A percentile compares a stretch with the other conserved stretches of the same genome.
These are phyloP conservation scores for Kalaharituber pfeilii DNA, from an alignment of 2,329 filamentous ascomycete species.

Conservation along the genomic window DNA sequence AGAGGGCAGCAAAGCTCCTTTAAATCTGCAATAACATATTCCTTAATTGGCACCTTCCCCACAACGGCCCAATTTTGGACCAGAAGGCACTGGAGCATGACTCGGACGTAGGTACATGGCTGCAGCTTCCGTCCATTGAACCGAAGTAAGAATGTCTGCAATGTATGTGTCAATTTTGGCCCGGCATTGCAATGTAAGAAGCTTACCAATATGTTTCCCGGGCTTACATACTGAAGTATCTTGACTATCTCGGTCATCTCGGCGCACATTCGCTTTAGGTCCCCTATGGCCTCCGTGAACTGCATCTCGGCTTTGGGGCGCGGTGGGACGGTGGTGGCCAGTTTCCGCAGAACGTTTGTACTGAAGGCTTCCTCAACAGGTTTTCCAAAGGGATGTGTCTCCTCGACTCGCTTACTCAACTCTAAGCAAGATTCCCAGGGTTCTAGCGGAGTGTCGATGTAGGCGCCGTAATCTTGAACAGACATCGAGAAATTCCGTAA, in stretches of 20 bases:
- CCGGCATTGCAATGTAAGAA: slow-evolving; percentile 5
- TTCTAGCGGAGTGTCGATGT: slow-evolving; percentile 28
- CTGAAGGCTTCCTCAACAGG: slow-evolving; percentile 67
- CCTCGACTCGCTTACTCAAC: slow-evolving; percentile 38
- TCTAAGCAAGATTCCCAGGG: slow-evolving; percentile 26
- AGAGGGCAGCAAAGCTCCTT: slow-evolving; percentile 55
- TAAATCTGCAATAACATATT: slow-evolving; percentile 70
- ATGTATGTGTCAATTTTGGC: neutral
- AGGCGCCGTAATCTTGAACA: slow-evolving; percentile 32
- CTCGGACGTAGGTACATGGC: slow-evolving; percentile 67
- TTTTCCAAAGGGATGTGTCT: slow-evolving; percentile 44
- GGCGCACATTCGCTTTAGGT: slow-evolving; percentile 51
- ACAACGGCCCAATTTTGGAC: slow-evolving; percentile 55
- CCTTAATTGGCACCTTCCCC: slow-evolving; percentile 48
- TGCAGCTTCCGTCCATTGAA: slow-evolving; percentile 45
- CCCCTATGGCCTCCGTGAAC: slow-evolving; percentile 51
- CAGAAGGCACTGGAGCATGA: slow-evolving; percentile 57
- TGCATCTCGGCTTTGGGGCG: slow-evolving; percentile 67
- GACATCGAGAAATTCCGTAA: slow-evolving; percentile 36
- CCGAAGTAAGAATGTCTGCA: neutral
- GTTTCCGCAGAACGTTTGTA: slow-evolving; percentile 69
- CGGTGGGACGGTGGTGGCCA: slow-evolving; percentile 87
- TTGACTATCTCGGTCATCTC: slow-evolving; percentile 54
- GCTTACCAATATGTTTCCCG: neutral
- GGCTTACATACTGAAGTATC: slow-evolving; percentile 47